Evolutionary conservation across 139 green algal genomes (phyloP).

Genomic region (Chlamydomonas applanata): DNA sequence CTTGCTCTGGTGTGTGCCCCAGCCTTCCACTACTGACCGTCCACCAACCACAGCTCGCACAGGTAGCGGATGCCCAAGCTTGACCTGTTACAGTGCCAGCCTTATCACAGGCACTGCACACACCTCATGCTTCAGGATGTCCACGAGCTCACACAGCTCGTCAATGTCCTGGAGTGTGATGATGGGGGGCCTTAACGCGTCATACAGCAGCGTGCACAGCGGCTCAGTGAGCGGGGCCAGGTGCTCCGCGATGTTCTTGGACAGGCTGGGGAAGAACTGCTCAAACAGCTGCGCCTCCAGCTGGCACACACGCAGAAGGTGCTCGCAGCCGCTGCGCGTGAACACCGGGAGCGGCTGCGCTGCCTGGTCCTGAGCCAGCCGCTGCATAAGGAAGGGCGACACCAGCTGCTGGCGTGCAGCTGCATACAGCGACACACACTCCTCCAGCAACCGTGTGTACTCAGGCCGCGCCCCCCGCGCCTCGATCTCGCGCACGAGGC

Average conservation of each 20-base stretch:
- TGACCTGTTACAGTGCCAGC: too few relatives aligned
- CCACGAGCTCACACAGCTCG: constrained; percentile 83
- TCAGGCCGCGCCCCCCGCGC: constrained; percentile 58
- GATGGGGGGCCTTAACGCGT: constrained; percentile 73
- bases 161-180: constrained; percentile 81
- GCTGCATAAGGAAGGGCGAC: constrained; percentile 41
- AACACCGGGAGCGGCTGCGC: constrained; percentile 56
- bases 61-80: too few relatives aligned
- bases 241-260: neutral
- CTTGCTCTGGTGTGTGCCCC: too few relatives aligned
- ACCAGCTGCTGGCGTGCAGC: constrained; percentile 67
- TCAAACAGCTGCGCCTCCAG: constrained; percentile 85
- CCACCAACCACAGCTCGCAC: too few relatives aligned
- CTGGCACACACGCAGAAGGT: constrained; percentile 79
- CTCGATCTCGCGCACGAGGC: constrained; percentile 82
- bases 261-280: constrained; percentile 77
- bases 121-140: constrained; percentile 82
- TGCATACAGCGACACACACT: constrained; percentile 75
- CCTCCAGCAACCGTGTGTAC: constrained; percentile 83
- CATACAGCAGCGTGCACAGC: constrained; percentile 88
- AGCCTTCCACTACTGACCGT: too few relatives aligned
- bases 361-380: constrained; percentile 44
- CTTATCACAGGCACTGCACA: neutral
- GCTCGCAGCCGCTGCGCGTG: constrained; percentile 74
- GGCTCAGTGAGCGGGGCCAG: constrained; percentile 79